These are phyloP conservation scores for Aspergillus sp. DNA, from an alignment of 2,329 filamentous ascomycete genomes.

Conservation along the genomic window DNA sequence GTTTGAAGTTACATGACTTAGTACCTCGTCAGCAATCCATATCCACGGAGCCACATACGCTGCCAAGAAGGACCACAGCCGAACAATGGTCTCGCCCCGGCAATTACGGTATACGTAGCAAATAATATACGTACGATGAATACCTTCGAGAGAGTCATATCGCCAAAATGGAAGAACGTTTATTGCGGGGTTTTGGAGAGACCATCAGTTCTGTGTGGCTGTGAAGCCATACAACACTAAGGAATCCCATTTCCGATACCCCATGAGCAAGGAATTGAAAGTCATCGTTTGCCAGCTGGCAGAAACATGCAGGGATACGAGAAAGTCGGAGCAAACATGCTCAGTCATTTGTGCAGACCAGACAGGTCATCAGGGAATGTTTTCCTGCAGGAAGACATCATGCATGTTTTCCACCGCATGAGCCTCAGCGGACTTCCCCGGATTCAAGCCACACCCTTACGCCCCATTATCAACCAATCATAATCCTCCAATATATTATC, in stretches of 20 bases:
- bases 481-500: not conserved
- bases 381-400: slow-evolving; percentile 1
- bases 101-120: not conserved
- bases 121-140: not conserved
- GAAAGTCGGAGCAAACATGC: not conserved
- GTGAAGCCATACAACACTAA: not conserved
- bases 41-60: not conserved
- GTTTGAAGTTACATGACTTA: not conserved
- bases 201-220: not conserved
- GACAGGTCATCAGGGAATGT: slow-evolving; percentile 1
- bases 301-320: not conserved
- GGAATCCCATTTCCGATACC: slow-evolving; percentile 5
- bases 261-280: not conserved
- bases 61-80: not conserved
- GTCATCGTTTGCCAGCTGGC: not conserved
- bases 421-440: slow-evolving; percentile 11
- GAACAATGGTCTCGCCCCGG: not conserved
- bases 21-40: no score
- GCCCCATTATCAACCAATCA: slow-evolving; percentile 9
- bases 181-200: not conserved
- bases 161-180: not conserved
- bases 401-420: slow-evolving; percentile 1
- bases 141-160: not conserved
- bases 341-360: not conserved
- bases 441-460: slow-evolving; percentile 13